Evolutionary conservation across 257 asterid genomes (phyloP), one percentile per base, ranked within the genome.

Genomic region (Jacaranda mimosifolia): DNA sequence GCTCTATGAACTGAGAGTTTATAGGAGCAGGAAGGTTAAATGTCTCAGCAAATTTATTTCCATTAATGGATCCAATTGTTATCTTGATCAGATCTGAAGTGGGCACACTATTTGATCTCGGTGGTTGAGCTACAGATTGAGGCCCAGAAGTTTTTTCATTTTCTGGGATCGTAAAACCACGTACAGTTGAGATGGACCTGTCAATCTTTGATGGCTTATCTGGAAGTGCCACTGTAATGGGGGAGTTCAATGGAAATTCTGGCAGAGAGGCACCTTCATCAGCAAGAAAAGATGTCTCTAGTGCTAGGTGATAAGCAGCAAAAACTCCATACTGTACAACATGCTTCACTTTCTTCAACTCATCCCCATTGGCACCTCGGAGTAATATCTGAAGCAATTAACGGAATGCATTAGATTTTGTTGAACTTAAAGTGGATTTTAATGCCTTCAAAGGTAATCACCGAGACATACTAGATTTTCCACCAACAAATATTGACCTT

Each of bases 241-340:
- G 89, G 79, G 92, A 83, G 69, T 80, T 83, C 75, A 87, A 81
- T 52, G 96, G 91, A 76, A 91, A 77, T 73, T 87, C 93, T 79
- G 98, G 97, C 77, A 91, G 82, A 78, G 96, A 86, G 75, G 98
- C 98, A 76, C 98, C 98, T 84, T 93, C 98, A 79, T 93, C 98
- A 83, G 98, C 98, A 76, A 93, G 97, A 87, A 93, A 93, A 74
- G 94, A 93, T 53, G 97, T 93, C 82, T 93, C 98, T 82, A 93
- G 72, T 70, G 93, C 96, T 77, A 91, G 83, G 86, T 91, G 98
- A 83, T 93, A 93, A 80, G 98, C 97, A 0, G 97, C 97, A 55
- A 93, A 93, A 77, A 93, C 79, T 68, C 97, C 97, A 85, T 93
- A 93, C 77, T 91, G 98, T 57, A 93, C 87, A 48, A 93, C 94